phyloP scores from a whole-genome alignment of 1,139 yeast genomes.

The Yamadazyma trypodendri region DNA sequence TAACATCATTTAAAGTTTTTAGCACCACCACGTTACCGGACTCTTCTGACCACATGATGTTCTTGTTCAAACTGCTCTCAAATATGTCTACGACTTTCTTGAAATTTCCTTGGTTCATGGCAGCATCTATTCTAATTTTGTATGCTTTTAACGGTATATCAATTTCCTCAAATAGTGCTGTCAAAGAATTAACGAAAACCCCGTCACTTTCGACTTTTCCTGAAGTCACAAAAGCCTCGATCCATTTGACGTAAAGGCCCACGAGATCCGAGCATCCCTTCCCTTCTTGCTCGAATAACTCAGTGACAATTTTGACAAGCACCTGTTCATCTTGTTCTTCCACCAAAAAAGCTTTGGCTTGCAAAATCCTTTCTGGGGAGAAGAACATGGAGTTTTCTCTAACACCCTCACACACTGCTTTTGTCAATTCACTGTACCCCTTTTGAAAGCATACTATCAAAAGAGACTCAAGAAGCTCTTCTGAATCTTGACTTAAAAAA shows the following conservation, averaged over 20 bases:
- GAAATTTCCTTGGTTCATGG: conserved; percentile 22
- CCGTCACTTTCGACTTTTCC: conserved; percentile 22
- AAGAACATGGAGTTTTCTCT: conserved; percentile 10
- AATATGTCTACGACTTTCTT: conserved; percentile 29
- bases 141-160: conserved; percentile 26
- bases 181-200: conserved; percentile 16
- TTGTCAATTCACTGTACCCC: conserved; percentile 1
- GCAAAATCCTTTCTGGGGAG: conserved; percentile 11
- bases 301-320: background rate
- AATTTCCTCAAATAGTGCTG: conserved; percentile 16
- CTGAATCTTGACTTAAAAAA: conserved; percentile 12
- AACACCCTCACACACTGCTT: conserved; percentile 5
- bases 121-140: conserved; percentile 31
- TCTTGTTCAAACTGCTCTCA: conserved; percentile 28
- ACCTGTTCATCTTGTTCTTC: conserved; percentile 3
- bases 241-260: background rate
- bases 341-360: conserved; percentile 9
- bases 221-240: conserved; percentile 18
- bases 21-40: conserved; percentile 27
- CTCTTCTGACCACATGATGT: conserved; percentile 31
- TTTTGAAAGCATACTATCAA: conserved; percentile 1
- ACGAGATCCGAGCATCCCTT: conserved; percentile 7
- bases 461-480: conserved; percentile 7
- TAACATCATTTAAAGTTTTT: conserved; percentile 33
- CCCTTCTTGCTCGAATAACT: conserved; percentile 1